Base-by-base conservation (phyloP, 1,284 basidiomycete species). In the Cerioporus squamosus region DNA sequence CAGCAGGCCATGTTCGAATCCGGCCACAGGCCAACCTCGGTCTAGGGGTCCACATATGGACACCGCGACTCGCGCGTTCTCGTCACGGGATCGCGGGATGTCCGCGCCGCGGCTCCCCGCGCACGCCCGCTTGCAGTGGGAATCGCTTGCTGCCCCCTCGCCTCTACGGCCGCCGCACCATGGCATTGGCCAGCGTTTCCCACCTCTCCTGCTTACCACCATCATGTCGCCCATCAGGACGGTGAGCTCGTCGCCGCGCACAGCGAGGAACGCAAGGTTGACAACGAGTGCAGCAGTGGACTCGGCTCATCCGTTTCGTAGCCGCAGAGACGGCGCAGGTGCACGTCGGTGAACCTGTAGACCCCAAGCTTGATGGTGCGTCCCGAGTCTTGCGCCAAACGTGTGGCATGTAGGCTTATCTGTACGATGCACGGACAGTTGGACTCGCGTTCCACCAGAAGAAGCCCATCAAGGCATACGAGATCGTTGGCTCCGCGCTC, bases 241-340 rank as follows among this genome's bases (percentile, higher is more conserved):
- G 42, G 87, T 86, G 68, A 53, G 81, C 70, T 42, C 22, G 20
- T 17, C 46, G 18, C 24, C n/a, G 18, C 22, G 18, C 20, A 38
- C 18, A 5, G 29, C 24, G 26, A 40, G 33, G 2, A 46, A 29
- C 15, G 3, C 40, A 20, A 40, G 17, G 44, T 44, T 63, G 48
- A 64, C 46, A 17, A 22, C 3, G 45, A 22, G 12, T 45, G 23
- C 60, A 91, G 86, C 79, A 82, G 80, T 93, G 91, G 91, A 85
- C 85, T 24, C 86, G 92, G 44, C 81, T 94, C 56, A 91, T 95
- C 63, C 90, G 93, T 57, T 95, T 95, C 71, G 80, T 91, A 18
- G 91, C 93, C 14, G 77, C 75, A n/a, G 92, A 93, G 75, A 92
- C 90, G 1, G 78, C 81, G 7, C 77, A 82, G 57, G 82, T 92